These are phyloP conservation scores for Aethionema arabicum DNA, from an alignment of 345 rosid genomes.

Conservation along the genomic window DNA sequence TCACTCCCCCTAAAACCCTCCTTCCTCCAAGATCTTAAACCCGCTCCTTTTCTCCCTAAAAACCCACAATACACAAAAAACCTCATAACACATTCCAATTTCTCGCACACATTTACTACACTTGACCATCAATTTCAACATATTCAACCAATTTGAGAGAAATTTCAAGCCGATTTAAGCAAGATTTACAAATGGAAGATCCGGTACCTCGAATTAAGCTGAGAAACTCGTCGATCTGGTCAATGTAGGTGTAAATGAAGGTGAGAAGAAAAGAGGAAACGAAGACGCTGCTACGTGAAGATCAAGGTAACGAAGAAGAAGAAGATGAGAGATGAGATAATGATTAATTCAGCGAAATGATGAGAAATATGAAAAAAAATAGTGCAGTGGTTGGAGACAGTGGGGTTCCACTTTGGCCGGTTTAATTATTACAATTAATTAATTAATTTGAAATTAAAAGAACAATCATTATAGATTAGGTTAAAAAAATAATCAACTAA, in stretches of 20 bases:
- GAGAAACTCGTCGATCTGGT: conserved; percentile 19
- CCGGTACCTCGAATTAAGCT: conserved; percentile 20
- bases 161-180: background rate
- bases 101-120: background rate
- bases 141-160: background rate
- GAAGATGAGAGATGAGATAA: conserved; percentile 10
- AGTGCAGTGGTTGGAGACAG: conserved; percentile 22
- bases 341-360: conserved; percentile 25
- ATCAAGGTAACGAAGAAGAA: background rate
- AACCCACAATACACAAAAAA: conserved; percentile 14
- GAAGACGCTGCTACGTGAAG: background rate
- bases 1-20: background rate
- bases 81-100: background rate
- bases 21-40: too few relatives aligned
- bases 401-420: conserved; percentile 39
- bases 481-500: background rate
- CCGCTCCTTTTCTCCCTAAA: too few relatives aligned
- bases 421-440: conserved; percentile 11
- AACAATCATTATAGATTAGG: conserved; percentile 22
- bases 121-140: conserved; percentile 8
- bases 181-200: background rate
- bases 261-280: background rate
- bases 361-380: background rate
- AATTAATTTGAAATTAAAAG: background rate
- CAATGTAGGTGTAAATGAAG: conserved; percentile 18